Conservation (phyloP, 2,329 filamentous ascomycete genomes). For the Fusarium anguioides region DNA sequence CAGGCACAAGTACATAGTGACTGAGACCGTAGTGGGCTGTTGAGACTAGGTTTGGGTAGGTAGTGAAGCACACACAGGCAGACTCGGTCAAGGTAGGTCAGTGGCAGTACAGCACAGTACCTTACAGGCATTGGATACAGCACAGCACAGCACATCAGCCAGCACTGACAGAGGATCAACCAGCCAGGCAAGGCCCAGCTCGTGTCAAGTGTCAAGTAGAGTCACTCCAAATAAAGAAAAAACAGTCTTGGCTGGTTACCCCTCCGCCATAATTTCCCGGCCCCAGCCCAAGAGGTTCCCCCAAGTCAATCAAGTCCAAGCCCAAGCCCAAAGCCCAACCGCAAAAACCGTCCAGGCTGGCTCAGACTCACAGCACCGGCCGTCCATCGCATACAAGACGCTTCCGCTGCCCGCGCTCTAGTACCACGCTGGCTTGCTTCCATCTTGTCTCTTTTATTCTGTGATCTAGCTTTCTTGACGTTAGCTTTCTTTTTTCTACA, state of each 20-base stretch:
- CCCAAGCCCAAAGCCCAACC: slow-evolving; percentile 15
- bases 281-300: slow-evolving; percentile 38
- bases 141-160: background rate
- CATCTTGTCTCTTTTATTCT: slow-evolving; percentile 19
- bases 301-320: slow-evolving; percentile 2
- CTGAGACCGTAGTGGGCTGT: slow-evolving; percentile 27
- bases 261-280: slow-evolving; percentile 47
- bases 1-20: slow-evolving; percentile 15
- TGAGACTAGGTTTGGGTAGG: slow-evolving; percentile 10
- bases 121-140: slow-evolving; percentile 1
- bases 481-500: slow-evolving; percentile 30
- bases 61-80: slow-evolving; percentile 35
- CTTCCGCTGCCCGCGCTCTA: slow-evolving; percentile 27
- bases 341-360: slow-evolving; percentile 14
- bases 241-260: slow-evolving; percentile 37
- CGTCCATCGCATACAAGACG: slow-evolving; percentile 38
- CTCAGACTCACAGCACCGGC: slow-evolving; percentile 16
- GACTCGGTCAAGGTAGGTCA: slow-evolving; percentile 7
- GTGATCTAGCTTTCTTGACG: slow-evolving; percentile 38
- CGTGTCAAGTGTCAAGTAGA: slow-evolving; percentile 30
- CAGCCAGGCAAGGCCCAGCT: no score
- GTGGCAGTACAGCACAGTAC: background rate
- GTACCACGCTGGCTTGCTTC: slow-evolving; percentile 10
- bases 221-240: slow-evolving; percentile 42
- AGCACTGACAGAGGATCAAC: slow-evolving; percentile 30